Base-by-base conservation (phyloP, 129 eudicot species). In the Kitagawia praeruptora region DNA sequence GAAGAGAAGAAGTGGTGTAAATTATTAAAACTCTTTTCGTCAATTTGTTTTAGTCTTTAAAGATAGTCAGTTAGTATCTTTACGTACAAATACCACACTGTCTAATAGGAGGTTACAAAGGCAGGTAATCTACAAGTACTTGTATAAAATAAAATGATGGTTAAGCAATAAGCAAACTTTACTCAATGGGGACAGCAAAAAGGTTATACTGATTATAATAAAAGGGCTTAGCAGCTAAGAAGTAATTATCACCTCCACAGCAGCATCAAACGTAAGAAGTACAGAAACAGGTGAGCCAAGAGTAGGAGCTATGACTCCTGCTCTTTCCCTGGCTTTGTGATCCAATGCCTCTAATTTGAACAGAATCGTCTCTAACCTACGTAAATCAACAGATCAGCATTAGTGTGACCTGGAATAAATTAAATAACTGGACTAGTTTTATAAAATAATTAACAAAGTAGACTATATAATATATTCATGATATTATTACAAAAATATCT, bases 291-390 rank as follows among this genome's bases (percentile, higher is more conserved):
- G 92, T n/a, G 93, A 82, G 82, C 96, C 97, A 87, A 91, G 89
- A 34, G 98, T 91, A 74, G 89, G 89, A 79, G 93, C 87, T 78
- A 94, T 91, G 75, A 91, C 87, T 80, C 97, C 98, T 80, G 98
- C 98, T 85, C 90, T 91, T 88, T 94, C 98, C 79, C 98, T 87
- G 79, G 97, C 96, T 80, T 89, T 94, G 66, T 94, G 97, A 78
- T 94, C 98, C 82, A 89, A 81, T 75, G 89, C 92, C 88, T 94
- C 98, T 87, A 94, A 85, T 73, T 94, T 94, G 84, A 86, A 89
- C 44, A 94, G 6, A 42, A 91, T 82, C 4, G 87, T 85, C 85
- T 94, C 98, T 66, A 94, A 85, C 81, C 98, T 94, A 90, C 84
- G 80, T 41, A 28, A 82, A 66, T 49, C 31, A 81, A 70, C 51